These are phyloP conservation scores for Chenopodium formosanum DNA, from an alignment of 148 eudicot species.

Conservation along the genomic window DNA sequence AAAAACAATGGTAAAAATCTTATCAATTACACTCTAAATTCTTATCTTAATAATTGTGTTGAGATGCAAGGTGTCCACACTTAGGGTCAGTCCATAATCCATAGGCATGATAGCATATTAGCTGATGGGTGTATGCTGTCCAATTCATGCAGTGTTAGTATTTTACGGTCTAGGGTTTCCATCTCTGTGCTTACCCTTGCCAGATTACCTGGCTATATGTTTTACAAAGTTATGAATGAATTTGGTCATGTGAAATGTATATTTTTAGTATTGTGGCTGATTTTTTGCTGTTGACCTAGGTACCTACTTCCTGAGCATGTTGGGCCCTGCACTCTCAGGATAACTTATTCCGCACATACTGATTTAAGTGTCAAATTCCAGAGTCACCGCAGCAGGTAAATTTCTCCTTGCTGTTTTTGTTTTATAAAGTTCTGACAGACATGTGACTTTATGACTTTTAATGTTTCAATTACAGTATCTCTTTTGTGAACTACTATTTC, in stretches of 20 bases:
- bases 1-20: neutral
- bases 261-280: neutral
- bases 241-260: conserved; percentile 5
- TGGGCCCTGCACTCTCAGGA: conserved; percentile 74
- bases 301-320: conserved; percentile 85
- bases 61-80: neutral
- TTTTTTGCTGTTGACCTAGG: conserved; percentile 30
- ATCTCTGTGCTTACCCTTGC: neutral
- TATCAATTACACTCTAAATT: neutral
- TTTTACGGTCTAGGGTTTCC: neutral
- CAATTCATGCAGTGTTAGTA: neutral
- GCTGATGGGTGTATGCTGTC: neutral
- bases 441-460: neutral
- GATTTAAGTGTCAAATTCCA: conserved; percentile 96
- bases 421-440: neutral
- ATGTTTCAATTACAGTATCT: neutral
- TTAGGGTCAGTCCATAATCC: neutral
- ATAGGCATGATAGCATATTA: neutral
- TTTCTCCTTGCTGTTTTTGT: neutral
- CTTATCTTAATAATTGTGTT: neutral
- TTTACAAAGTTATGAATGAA: neutral
- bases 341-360: conserved; percentile 92
- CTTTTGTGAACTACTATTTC: neutral
- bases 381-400: conserved; percentile 92
- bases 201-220: neutral